Evolutionary conservation across 2,329 filamentous ascomycete genomes (phyloP), one percentile per base, ranked within the genome.

Genomic region (Xylariaceae sp.): DNA sequence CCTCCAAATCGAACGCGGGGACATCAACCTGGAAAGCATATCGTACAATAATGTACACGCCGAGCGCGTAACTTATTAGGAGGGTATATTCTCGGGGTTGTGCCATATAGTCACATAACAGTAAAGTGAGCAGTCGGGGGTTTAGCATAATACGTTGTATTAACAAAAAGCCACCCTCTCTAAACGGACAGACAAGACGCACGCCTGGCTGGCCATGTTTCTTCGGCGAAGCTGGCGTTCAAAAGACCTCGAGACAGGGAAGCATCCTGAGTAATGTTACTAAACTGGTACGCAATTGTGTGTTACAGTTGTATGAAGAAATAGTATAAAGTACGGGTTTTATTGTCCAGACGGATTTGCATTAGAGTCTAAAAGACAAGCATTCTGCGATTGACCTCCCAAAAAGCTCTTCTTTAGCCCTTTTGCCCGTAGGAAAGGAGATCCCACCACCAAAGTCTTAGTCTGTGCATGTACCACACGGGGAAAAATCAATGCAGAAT

Each of bases 301-400:
- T 37, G 32, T 37, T 10, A 37, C 32, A 37, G 9, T 54, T 56
- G 26, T 42, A 42, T 18, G 37, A 56, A 47, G 48, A 53, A 44
- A 52, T 52, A 48, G 32, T 61, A 59, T 50, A 60, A 60, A 63
- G 59, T 77, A 75, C 71, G 77, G 75, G 75, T 78, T n/a, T 81
- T 79, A 79, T 77, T 81, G 77, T 81, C 79, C 79, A 81, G 77
- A 79, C 79, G 77, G 77, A 75, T 75, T 76, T 75, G 77, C 76
- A 79, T 79, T 76, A 79, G 77, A 81, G 77, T 81, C 80, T 81
- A 82, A 78, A 70, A 76, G 77, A 78, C 75, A 75, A 79, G 77
- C 73, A 71, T 70, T 74, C 70, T 72, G 70, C 68, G 65, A 73
- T 70, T 69, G 74, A 76, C 74, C 73, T 77, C 74, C 75, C 75